Evolutionary conservation across 805 yeast genomes (phyloP).

Genomic region (Metschnikowia lachancei): DNA sequence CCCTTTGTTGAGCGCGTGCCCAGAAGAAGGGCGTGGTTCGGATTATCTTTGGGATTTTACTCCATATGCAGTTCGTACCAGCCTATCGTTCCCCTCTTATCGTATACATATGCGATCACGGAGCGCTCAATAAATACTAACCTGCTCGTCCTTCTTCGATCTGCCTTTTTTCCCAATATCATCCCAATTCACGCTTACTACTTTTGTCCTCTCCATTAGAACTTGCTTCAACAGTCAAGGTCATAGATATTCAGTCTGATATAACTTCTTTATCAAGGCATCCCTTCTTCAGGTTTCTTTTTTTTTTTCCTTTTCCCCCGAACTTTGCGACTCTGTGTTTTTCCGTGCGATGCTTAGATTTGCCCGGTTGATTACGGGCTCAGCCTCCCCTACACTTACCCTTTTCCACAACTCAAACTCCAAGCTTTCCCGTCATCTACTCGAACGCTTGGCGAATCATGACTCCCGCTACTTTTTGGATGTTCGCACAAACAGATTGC

Average conservation of each 20-base stretch:
- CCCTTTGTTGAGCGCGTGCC: conserved; percentile 12
- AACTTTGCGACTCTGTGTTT: conserved; percentile 1
- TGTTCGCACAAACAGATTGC: conserved; percentile 20
- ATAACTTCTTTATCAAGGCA: background rate
- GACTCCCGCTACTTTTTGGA: conserved; percentile 22
- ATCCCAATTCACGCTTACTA: background rate
- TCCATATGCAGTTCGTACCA: conserved; percentile 12
- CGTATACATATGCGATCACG: conserved; percentile 12
- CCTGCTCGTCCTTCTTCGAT: background rate
- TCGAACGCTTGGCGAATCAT: conserved; percentile 24
- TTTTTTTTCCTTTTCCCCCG: background rate
- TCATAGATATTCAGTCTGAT: background rate
- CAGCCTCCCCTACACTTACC: conserved; percentile 22
- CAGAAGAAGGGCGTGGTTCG: conserved; percentile 4
- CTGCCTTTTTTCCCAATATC: background rate
- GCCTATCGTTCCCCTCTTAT: conserved; percentile 17
- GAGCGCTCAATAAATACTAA: conserved; percentile 1
- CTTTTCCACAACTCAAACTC: conserved; percentile 33
- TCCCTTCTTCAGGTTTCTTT: background rate
- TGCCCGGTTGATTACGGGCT: conserved; percentile 17
- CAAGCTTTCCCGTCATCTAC: conserved; percentile 26
- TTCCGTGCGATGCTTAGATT: conserved; percentile 17
- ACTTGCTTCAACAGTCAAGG: conserved; percentile 9
- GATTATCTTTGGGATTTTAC: conserved; percentile 13
- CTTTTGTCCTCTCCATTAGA: background rate